Evolutionary conservation across 1,139 yeast genomes (phyloP), one percentile per base, ranked within the genome.

Genomic region (Pneumocystis jirovecii): DNA sequence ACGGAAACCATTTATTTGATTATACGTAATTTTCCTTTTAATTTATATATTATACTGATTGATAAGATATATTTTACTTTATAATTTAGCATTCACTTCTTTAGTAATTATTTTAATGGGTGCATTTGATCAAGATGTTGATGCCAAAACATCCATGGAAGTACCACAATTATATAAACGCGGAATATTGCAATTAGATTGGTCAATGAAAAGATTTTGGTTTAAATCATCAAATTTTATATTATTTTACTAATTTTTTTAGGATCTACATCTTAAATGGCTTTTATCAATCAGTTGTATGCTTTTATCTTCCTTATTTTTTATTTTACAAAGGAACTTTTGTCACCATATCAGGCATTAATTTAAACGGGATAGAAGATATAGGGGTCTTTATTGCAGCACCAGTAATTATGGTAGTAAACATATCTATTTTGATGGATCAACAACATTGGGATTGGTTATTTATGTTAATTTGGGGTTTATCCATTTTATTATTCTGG

Each of bases 371-470:
- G 74, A 83, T 97, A 72, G 91, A 84, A 74, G 86, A 87, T 82
- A 82, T 90, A 72, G 98, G 97, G 74, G 79, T 87, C 12, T 80
- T 83, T 65, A 95, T 88, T 59, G 87, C 95, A 6, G 81, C 88
- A 40, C 86, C 91, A 70, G 82, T 95, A 3, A 89, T 88, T 68
- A 78, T 87, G 66, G 79, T 96, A 12, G 89, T 96, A 76, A 89
- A 93, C 74, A 71, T 84, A 17, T 91, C 87, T 77, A 85, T 93
- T 64, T 73, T 89, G 72, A 76, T 87, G 70, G 96, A 90, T 74
- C 96, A 89, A 76, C 84, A 84, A 73, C 82, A 96, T 73, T 93
- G 98, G 98, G 98, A 93, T 76, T 89, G 96, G 95, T 77, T 89
- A 65, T 83, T 91, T 3, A 71, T 81, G 25, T 73, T 87, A 65